Conservation (phyloP, 202 grass and related monocot species). For the Eragrostis tef region DNA sequence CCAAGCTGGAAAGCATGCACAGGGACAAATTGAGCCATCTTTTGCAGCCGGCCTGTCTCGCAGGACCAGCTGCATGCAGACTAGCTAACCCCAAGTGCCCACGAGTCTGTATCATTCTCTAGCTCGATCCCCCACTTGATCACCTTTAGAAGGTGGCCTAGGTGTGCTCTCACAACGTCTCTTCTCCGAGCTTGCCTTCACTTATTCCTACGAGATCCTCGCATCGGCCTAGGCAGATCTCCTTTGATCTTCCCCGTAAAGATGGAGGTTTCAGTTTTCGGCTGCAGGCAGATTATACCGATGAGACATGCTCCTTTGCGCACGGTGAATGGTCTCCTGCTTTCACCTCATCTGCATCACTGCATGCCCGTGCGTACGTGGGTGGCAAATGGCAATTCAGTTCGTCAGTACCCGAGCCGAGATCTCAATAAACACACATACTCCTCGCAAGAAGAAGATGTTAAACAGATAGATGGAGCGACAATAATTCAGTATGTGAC, state of each 20-base stretch:
- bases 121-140: neutral
- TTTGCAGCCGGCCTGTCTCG: conserved; percentile 10
- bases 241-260: conserved; percentile 44
- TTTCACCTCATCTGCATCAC: neutral
- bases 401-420: neutral
- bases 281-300: conserved; percentile 1
- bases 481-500: too few relatives aligned
- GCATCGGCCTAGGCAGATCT: conserved; percentile 40
- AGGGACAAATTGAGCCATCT: conserved; percentile 37
- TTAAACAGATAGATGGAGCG: too few relatives aligned
- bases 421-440: neutral
- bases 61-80: neutral
- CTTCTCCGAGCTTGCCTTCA: neutral
- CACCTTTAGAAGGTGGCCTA: conserved; percentile 47
- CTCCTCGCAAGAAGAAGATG: too few relatives aligned
- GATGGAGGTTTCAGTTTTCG: conserved; percentile 7
- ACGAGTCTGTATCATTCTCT: conserved; percentile 48
- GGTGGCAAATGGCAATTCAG: neutral
- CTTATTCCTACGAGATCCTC: conserved; percentile 46
- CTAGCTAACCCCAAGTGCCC: conserved; percentile 28
- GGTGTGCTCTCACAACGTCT: conserved; percentile 23
- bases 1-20: conserved; percentile 50
- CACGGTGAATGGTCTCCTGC: neutral
- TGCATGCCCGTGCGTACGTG: conserved; percentile 14
- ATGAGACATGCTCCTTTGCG: neutral